Conservation (phyloP, 106 monocot genomes). For the Dendrobium catenatum region DNA sequence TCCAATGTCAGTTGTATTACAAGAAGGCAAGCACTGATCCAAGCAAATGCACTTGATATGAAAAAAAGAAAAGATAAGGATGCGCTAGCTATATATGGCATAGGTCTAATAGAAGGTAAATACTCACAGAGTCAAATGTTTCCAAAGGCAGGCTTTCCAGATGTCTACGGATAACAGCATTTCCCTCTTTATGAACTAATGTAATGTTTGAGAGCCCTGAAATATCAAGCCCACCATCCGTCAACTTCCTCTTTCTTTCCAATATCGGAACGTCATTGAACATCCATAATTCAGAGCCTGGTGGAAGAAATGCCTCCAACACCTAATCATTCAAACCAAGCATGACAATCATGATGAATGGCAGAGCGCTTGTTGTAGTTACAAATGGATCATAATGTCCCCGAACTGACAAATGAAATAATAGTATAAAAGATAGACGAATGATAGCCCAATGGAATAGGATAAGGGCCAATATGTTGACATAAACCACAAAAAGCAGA, state of each 20-base stretch:
- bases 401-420: not conserved
- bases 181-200: constrained; percentile 84
- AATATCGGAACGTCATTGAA: constrained; percentile 84
- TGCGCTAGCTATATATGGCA: not conserved
- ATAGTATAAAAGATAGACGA: not conserved
- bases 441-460: not conserved
- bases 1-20: not conserved
- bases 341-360: not conserved
- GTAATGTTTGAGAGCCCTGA: constrained; percentile 56
- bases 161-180: constrained; percentile 84
- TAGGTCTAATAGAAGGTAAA: not conserved
- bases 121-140: constrained; percentile 90
- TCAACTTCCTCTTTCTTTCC: constrained; percentile 77
- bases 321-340: constrained; percentile 34
- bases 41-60: not conserved
- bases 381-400: not conserved
- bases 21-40: not conserved
- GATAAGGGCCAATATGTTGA: not conserved
- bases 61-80: not conserved
- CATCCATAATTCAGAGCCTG: constrained; percentile 91
- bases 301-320: constrained; percentile 82
- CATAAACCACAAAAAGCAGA: not conserved
- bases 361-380: not conserved
- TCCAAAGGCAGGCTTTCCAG: constrained; percentile 81
- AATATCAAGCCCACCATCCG: constrained; percentile 73